Percentiles rank a stretch among this genome's conserved stretches.
Evolutionary conservation across 2,329 filamentous ascomycete species (phyloP).

Genomic region (Botryotinia convoluta): DNA sequence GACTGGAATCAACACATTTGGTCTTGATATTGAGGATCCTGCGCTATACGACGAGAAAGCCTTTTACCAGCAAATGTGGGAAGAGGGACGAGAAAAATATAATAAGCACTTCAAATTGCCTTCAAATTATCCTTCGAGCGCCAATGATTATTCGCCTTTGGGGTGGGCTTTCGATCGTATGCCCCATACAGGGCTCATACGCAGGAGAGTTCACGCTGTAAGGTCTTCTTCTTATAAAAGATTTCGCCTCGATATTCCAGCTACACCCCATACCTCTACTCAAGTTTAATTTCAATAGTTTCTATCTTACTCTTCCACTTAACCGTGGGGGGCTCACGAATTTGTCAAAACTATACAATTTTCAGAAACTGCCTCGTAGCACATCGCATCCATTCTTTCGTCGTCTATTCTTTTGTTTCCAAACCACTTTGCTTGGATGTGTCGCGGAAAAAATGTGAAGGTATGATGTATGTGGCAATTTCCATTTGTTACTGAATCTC

Average conservation of each 20-base stretch:
- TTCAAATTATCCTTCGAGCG: neutral
- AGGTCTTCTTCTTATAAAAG: neutral
- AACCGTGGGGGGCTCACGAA: too few relatives aligned
- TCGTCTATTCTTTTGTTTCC: neutral
- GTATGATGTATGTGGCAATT: too few relatives aligned
- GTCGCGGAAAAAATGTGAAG: neutral
- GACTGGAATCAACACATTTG: slow-evolving; percentile 9
- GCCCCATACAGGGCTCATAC: neutral
- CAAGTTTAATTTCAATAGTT: neutral
- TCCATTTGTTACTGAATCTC: neutral
- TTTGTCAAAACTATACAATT: neutral
- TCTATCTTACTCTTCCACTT: neutral
- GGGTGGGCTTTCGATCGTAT: neutral
- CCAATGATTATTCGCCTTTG: neutral
- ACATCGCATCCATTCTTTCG: neutral
- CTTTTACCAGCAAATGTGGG: slow-evolving; percentile 1
- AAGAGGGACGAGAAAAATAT: neutral
- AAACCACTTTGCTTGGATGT: neutral
- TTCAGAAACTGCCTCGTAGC: neutral
- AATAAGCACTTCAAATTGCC: neutral
- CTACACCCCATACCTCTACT: neutral
- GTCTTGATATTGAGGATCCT: slow-evolving; percentile 1
- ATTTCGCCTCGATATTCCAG: neutral
- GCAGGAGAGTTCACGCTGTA: neutral
- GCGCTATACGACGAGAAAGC: slow-evolving; percentile 1